Base-by-base conservation (phyloP, 2,329 filamentous ascomycete species). In the Apiospora hydei region DNA sequence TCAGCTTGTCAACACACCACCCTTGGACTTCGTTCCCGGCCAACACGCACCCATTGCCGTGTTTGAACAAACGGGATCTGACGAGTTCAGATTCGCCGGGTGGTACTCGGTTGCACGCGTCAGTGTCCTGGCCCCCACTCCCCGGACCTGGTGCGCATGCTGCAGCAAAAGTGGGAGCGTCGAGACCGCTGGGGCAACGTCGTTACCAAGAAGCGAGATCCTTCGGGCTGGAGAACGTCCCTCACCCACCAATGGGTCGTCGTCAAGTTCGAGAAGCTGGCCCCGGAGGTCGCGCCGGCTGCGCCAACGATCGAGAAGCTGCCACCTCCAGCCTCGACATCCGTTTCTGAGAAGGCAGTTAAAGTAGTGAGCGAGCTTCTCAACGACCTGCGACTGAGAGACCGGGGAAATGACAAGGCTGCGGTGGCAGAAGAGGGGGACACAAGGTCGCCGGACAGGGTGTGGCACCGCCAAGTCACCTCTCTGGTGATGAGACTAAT, bases 141-240 rank as follows among this genome's bases (percentile, higher is more conserved):
- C 3, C 71, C 71, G 7, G 76, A 78, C 73, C 77, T 80, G 21
- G 71, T 75, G 10, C 73, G 74, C 61, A 77, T 80, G 78, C 74
- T 75, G 43, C 72, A 74, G 43, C 75, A 77, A 73, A 78, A 78
- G 72, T 77, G 76, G 77, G 76, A 76, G 74, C 77, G 74, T 30
- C 74, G 72, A 44, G 74, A 77, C 69, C 72, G 73, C 46, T 70
- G 34, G 61, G 77, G 77, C 26, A 73, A 75, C 7, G 11, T 71
- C 2, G 11, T 75, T 3, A 69, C 72, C 3, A 38, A 41, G 16
- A 3, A 51, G 16, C 72, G 75, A 34, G 69, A 74, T 16, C 24
- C 67, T 7, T 61, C 49, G 0, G 73, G 71, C 7, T 77, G 75
- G 76, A 66, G 73, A 0, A 13, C 57, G 0, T 71, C 75, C 6